phyloP scores from a whole-genome alignment of 805 yeast species.

The Ogataea pilisensis region DNA sequence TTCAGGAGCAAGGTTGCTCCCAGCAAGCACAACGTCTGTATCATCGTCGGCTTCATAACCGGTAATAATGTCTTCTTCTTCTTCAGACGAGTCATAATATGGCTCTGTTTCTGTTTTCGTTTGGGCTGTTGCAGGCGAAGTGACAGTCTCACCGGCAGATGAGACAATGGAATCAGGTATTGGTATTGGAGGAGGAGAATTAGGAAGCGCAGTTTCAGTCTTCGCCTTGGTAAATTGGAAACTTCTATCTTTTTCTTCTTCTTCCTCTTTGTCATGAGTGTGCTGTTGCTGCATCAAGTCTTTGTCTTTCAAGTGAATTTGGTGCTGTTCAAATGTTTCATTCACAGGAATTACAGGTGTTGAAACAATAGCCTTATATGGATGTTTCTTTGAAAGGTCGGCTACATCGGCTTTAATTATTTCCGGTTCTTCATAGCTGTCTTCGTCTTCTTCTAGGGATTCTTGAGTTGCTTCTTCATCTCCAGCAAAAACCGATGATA shows the following conservation, averaged over 20 bases:
- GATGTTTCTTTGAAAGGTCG: neutral
- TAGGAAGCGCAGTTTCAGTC: slow-evolving; percentile 3
- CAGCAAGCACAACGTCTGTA: slow-evolving; percentile 25
- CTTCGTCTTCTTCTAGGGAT: slow-evolving; percentile 12
- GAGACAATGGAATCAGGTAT: slow-evolving; percentile 12
- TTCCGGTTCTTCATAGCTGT: slow-evolving; percentile 5
- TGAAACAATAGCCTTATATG: slow-evolving; percentile 6
- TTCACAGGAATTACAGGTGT: too few species aligned
- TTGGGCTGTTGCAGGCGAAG: neutral
- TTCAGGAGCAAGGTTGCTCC: slow-evolving; percentile 7
- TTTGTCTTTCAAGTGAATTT: too few species aligned
- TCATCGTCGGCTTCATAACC: slow-evolving; percentile 75
- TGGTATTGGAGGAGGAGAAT: slow-evolving; percentile 11
- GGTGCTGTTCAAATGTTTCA: neutral
- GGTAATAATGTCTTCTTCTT: slow-evolving; percentile 33
- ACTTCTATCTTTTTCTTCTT: slow-evolving; percentile 5
- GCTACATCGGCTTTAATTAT: neutral
- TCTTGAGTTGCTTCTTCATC: slow-evolving; percentile 4
- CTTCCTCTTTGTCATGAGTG: neutral
- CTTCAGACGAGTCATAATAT: slow-evolving; percentile 11
- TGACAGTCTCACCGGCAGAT: slow-evolving; percentile 5
- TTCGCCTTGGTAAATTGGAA: slow-evolving; percentile 5
- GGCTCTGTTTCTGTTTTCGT: neutral
- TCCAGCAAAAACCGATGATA: too few species aligned
- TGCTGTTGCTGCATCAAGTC: too few species aligned